phyloP scores from a whole-genome alignment of 163 green algal genomes.

The Chlamydomonas reinhardtii region DNA sequence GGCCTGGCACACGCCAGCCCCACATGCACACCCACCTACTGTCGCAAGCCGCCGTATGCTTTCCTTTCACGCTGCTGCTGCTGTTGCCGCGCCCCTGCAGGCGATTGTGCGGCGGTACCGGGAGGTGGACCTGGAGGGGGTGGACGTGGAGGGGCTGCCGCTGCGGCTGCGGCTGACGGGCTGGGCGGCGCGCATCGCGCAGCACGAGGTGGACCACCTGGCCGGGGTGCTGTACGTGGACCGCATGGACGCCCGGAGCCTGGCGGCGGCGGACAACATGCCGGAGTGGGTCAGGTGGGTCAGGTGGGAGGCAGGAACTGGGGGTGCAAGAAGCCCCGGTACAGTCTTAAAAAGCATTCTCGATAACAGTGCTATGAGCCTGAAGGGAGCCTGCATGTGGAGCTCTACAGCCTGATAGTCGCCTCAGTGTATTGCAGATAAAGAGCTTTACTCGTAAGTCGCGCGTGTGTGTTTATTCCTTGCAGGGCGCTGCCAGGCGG shows the following conservation, averaged over 20 bases:
- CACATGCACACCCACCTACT: too few species aligned
- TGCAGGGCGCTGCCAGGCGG: slow-evolving; percentile 5
- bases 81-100: background rate
- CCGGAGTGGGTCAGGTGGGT: slow-evolving; percentile 16
- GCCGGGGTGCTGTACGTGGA: slow-evolving; percentile 39
- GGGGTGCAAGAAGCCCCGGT: too few species aligned
- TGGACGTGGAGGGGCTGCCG: slow-evolving; percentile 16
- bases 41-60: too few species aligned
- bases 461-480: too few species aligned
- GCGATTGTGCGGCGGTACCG: slow-evolving; percentile 26
- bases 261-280: slow-evolving; percentile 19
- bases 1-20: too few species aligned
- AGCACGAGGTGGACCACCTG: slow-evolving; percentile 44
- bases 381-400: too few species aligned
- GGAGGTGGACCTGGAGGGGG: slow-evolving; percentile 7
- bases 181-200: slow-evolving; percentile 37
- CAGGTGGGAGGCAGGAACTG: background rate
- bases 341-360: too few species aligned
- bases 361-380: too few species aligned
- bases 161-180: background rate
- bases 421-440: too few species aligned
- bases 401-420: too few species aligned
- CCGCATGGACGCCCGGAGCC: slow-evolving; percentile 7
- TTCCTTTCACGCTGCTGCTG: too few species aligned
- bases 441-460: too few species aligned